Conservation (phyloP, 441 rosid genomes). For the Melastoma candidum region DNA sequence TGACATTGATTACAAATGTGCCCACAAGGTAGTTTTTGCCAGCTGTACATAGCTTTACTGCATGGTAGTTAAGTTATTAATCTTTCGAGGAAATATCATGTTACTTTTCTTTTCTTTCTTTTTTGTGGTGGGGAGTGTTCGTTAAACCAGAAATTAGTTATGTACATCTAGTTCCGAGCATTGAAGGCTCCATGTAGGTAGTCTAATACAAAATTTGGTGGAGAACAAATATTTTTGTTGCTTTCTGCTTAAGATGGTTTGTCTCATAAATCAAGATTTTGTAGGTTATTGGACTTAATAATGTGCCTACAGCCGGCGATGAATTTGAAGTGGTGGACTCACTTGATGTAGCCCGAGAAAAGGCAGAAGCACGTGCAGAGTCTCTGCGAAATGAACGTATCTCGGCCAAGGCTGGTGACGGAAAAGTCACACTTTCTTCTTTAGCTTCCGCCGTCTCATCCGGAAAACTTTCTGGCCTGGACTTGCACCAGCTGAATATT, state of each 20-base stretch:
- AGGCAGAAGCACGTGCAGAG: constrained; percentile 64
- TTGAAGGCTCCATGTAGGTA: too few species aligned
- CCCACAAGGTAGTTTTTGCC: too few species aligned
- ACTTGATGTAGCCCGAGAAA: constrained; percentile 81
- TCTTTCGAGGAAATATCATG: too few species aligned
- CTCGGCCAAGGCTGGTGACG: constrained; percentile 93
- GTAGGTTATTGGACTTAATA: constrained; percentile 84
- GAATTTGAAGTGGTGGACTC: constrained; percentile 79
- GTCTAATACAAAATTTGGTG: too few species aligned
- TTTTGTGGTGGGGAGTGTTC: too few species aligned
- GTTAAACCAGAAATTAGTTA: too few species aligned
- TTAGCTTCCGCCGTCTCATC: constrained; percentile 84
- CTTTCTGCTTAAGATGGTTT: background rate
- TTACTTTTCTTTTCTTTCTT: too few species aligned
- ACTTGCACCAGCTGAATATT: constrained; percentile 89
- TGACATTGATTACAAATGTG: too few species aligned
- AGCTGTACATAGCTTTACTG: too few species aligned
- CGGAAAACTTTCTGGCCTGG: constrained; percentile 73
- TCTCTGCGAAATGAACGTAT: constrained; percentile 70
- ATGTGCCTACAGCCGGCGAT: constrained; percentile 85
- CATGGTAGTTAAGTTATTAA: too few species aligned
- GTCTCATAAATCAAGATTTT: constrained; percentile 4
- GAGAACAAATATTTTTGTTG: background rate
- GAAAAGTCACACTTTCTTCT: constrained; percentile 91
- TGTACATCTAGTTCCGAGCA: too few species aligned